Evolutionary conservation across 1,284 basidiomycete genomes (phyloP), one percentile per base, ranked within the genome.

Genomic region (Chiua sp.): DNA sequence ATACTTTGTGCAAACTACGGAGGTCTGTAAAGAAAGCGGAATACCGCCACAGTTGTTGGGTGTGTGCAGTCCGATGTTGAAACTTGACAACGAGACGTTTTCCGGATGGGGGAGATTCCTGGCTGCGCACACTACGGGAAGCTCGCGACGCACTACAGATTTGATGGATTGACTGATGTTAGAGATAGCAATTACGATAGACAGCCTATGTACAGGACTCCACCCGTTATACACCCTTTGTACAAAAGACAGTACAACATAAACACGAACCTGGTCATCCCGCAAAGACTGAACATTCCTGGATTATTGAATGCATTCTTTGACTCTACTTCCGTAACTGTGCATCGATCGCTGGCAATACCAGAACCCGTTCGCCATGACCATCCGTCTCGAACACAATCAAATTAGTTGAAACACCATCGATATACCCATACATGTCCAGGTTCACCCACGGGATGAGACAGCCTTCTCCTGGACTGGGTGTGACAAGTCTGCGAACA

Each of bases 341-440:
- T 3, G 42, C n/a, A 23, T 66, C 35, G 3, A 63, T 51, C 10
- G 59, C 67, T 50, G 67, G 70, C 2, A 71, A 55, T 39, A 58
- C 53, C 30, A 69, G 56, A 52, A 60, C 44, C 0, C 15, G 56
- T 53, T 65, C 53, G 3, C 52, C 56, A 1, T 42, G 49, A 23
- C 39, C 0, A 30, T 20, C 56, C 30, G 3, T 57, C 35, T 48
- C n/a, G 15, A 50, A 64, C 30, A 60, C 30, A 39, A 70, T 54
- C 30, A 70, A 49, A 44, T 69, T 71, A 47, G 62, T 65, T 22
- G 69, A 69, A 28, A 64, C 52, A 3, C 71, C 69, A 11, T 71
- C 56, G 18, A 72, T 52, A 54, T 70, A 69, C n/a, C 68, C 68
- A 53, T 71, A 70, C 23, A 3, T 16, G 35, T 72, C 70, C 35